A percentile compares a stretch with the other conserved stretches of the same genome.
These are phyloP conservation scores for Thalassiosira exigua DNA, from an alignment of 352 stramenopile species.

Conservation along the genomic window DNA sequence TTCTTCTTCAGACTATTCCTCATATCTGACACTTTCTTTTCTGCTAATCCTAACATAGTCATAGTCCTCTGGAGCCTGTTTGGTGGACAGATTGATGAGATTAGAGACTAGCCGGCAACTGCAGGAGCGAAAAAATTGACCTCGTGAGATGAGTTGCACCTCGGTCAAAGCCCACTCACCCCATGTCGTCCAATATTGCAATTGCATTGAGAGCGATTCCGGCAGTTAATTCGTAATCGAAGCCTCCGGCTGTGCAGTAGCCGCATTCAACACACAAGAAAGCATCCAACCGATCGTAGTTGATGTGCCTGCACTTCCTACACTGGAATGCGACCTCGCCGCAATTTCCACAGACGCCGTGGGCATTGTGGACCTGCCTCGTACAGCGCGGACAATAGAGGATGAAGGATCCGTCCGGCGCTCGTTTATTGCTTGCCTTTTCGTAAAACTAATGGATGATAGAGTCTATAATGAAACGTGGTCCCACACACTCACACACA, in stretches of 20 bases:
- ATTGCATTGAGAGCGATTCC: slow-evolving; percentile 81
- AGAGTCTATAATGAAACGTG: no score
- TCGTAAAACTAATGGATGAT: no score
- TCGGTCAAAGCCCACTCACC: slow-evolving; percentile 18
- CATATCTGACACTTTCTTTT: slow-evolving; percentile 68
- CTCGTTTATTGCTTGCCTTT: slow-evolving; percentile 61
- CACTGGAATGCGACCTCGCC: slow-evolving; percentile 89
- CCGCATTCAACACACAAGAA: slow-evolving; percentile 90
- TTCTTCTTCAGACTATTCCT: slow-evolving; percentile 67
- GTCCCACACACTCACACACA: no score
- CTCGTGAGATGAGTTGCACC: no score
- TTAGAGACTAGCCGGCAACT: no score
- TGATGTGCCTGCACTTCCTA: slow-evolving; percentile 88
- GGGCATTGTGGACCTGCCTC: slow-evolving; percentile 86
- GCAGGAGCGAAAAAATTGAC: no score
- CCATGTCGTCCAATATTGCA: slow-evolving; percentile 79
- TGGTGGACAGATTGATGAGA: no score
- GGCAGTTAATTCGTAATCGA: slow-evolving; percentile 81
- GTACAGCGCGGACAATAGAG: slow-evolving; percentile 88
- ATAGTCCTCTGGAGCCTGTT: slow-evolving; percentile 61
- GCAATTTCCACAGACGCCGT: slow-evolving; percentile 88
- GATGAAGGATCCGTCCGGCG: slow-evolving; percentile 70
- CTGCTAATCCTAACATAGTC: slow-evolving; percentile 66
- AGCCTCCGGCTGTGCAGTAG: slow-evolving; percentile 86
- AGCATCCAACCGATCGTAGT: slow-evolving; percentile 88